phyloP scores from a whole-genome alignment of 2,329 filamentous ascomycete species.

The Cladosporium velox region DNA sequence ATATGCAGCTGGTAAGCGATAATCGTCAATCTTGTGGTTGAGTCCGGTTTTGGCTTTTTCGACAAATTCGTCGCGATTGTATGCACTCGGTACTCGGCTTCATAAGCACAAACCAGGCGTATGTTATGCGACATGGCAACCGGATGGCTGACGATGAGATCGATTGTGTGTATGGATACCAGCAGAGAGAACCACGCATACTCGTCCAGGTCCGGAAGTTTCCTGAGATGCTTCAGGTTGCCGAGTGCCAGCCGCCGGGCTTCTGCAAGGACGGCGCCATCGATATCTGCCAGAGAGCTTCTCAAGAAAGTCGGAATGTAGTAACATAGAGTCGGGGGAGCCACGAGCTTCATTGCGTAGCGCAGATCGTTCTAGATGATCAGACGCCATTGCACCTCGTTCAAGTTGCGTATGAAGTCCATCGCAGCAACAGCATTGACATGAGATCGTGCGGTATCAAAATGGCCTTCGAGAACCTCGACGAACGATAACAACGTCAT shows the following conservation, averaged over 20 bases:
- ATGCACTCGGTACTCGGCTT: neutral
- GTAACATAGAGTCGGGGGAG: neutral
- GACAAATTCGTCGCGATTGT: neutral
- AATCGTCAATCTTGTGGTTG: neutral
- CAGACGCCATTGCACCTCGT: constrained; percentile 5
- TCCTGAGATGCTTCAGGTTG: neutral
- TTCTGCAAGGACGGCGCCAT: neutral
- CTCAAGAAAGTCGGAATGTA: neutral
- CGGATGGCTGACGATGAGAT: neutral
- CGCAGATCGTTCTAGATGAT: neutral
- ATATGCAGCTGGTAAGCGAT: neutral
- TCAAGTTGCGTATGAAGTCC: neutral
- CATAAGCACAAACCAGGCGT: neutral
- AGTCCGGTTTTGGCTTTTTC: neutral
- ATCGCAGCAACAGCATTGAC: constrained; percentile 1
- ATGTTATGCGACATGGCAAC: neutral
- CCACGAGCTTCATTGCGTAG: neutral
- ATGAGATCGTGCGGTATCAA: neutral
- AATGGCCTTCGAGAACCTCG: neutral
- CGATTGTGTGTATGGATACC: neutral
- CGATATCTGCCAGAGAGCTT: neutral
- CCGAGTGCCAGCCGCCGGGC: neutral
- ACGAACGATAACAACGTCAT: neutral
- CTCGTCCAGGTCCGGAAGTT: neutral
- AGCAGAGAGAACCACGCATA: neutral